Evolutionary conservation across 441 rosid genomes (phyloP).

Genomic region (Bocquillonia castaneifolia): DNA sequence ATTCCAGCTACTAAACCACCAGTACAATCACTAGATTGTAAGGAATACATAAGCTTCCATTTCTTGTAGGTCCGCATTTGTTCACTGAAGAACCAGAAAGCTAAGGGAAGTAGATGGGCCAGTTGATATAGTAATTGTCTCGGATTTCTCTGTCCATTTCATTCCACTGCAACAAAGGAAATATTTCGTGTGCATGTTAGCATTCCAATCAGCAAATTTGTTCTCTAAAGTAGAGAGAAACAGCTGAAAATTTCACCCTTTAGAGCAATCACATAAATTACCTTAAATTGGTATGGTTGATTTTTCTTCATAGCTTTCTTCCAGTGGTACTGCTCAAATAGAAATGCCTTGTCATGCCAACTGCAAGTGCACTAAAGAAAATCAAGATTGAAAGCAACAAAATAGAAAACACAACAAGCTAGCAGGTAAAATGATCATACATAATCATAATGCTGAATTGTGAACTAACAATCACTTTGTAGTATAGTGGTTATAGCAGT

Average conservation of each 20-base stretch:
- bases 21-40: not conserved
- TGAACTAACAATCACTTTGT: not conserved
- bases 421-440: not conserved
- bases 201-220: not conserved
- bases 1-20: not conserved
- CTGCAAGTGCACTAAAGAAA: conserved; percentile 40
- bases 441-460: not conserved
- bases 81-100: conserved; percentile 12
- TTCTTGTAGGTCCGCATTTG: not conserved
- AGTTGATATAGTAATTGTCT: conserved; percentile 66
- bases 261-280: conserved; percentile 17
- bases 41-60: not conserved
- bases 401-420: not conserved
- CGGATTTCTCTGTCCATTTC: conserved; percentile 62
- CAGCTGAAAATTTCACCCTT: not conserved
- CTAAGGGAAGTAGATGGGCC: conserved; percentile 78
- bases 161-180: conserved; percentile 64
- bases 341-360: conserved; percentile 83
- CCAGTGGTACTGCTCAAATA: conserved; percentile 85
- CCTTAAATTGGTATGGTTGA: conserved; percentile 75
- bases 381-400: conserved; percentile 5
- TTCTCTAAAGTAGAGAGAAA: not conserved
- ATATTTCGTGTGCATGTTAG: conserved; percentile 12
- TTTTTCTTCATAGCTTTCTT: conserved; percentile 69
- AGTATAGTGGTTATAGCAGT: not conserved